Conservation (phyloP, 2,329 filamentous ascomycete species). For the Podosphaera fusca region DNA sequence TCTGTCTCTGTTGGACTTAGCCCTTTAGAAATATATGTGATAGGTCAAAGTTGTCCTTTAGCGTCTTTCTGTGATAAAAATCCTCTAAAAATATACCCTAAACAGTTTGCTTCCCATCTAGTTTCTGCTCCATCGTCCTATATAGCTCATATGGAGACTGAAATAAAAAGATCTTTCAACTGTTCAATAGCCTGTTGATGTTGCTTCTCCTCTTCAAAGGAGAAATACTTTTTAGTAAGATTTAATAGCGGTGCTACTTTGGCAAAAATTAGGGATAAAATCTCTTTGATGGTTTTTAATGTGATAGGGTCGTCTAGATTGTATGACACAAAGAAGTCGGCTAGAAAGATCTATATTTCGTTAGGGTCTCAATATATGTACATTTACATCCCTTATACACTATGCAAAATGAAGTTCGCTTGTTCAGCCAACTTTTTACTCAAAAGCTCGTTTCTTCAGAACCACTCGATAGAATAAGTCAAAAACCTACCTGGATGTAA, state of each 20-base stretch:
- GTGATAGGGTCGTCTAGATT: no score
- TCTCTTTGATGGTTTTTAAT: background rate
- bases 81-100: background rate
- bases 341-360: no score
- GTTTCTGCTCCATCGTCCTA: background rate
- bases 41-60: background rate
- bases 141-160: background rate
- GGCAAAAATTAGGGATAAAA: background rate
- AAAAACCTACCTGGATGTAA: no score
- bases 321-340: no score
- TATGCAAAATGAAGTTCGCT: no score
- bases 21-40: background rate
- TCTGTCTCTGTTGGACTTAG: background rate
- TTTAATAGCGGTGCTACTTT: background rate
- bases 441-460: no score
- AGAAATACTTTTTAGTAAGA: background rate
- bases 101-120: background rate
- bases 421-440: no score
- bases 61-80: background rate
- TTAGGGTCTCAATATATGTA: no score
- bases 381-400: no score
- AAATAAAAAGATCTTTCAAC: background rate
- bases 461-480: no score
- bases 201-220: background rate
- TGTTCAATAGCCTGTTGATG: background rate